Base-by-base conservation (phyloP, 2,329 filamentous ascomycete species). In the Bipolaris victoriae region DNA sequence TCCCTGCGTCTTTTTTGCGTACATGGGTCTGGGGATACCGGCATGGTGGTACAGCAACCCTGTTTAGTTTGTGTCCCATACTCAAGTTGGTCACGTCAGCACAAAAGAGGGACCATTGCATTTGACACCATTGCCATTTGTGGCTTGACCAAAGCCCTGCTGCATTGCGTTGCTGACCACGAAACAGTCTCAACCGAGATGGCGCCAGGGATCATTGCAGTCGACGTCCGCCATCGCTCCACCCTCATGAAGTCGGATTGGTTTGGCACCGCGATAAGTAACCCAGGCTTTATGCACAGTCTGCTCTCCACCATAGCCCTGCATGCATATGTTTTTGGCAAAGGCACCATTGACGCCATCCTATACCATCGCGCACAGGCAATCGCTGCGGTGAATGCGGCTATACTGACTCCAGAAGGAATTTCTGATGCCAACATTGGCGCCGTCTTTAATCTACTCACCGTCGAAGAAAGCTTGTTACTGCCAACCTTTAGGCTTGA, bases 201-300 rank as follows among this genome's bases (percentile, higher is more conserved):
- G 73, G 71, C 71, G 22, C 74, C 73, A 6, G 68, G 66, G 37
- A 71, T 70, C 26, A 77, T 77, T 44, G 71, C 73, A n/a, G 67
- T 77, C 46, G 74, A 77, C 46, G 60, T 76, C 53, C 70, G 70
- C 29, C 63, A 69, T 47, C 69, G 69, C 24, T 77, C 73, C 3
- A 67, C 70, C 24, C 52, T 76, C 49, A 75, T 76, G 68, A 70
- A 63, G 36, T 72, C 70, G 36, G 69, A 74, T 22, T 77, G 75
- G 74, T 75, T 76, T 52, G 68, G 71, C 44, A 75, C 69, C 16
- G 75, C 75, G 9, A 62, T 75, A 41, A 62, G 61, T 39, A 73
- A 75, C 57, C 35, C 56, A 44, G 74, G 70, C n/a, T 77, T 77
- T 54, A 76, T 77, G 73, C 72, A 77, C 46, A 76, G 73, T 60